Evolutionary conservation across 805 yeast species (phyloP).

Genomic region (Teunomyces cretensis): DNA sequence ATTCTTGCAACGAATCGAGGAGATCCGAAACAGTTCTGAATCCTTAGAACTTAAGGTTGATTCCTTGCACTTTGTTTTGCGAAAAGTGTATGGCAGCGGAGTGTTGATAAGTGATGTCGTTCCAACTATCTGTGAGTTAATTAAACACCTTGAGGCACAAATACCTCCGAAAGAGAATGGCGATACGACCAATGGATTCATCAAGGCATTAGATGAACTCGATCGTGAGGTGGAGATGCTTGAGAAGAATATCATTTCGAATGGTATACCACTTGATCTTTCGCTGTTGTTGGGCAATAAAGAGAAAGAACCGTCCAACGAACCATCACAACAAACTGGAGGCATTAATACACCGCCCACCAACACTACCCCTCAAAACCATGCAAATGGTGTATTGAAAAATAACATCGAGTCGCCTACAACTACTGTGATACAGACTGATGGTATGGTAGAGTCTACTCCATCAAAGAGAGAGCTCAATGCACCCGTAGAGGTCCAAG

Average conservation of each 20-base stretch:
- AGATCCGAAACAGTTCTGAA: slow-evolving; percentile 10
- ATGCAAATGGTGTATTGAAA: too few species aligned
- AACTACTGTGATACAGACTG: too few species aligned
- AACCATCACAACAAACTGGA: too few species aligned
- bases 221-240: slow-evolving; percentile 4
- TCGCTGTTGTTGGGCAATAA: not conserved
- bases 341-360: too few species aligned
- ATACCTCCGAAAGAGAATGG: not conserved
- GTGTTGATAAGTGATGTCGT: slow-evolving; percentile 23
- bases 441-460: too few species aligned
- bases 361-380: too few species aligned
- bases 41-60: slow-evolving; percentile 18
- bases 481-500: too few species aligned
- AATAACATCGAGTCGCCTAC: too few species aligned
- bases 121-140: slow-evolving; percentile 12
- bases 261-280: not conserved
- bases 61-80: slow-evolving; percentile 19
- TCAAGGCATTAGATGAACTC: slow-evolving; percentile 1
- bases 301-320: not conserved
- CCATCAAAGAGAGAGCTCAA: too few species aligned
- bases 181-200: slow-evolving; percentile 1
- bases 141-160: slow-evolving; percentile 11
- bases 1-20: slow-evolving; percentile 10
- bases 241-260: slow-evolving; percentile 1
- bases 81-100: slow-evolving; percentile 34